Evolutionary conservation across 371 early-diverging fungal genomes (phyloP), one percentile per base, ranked within the genome.

Genomic region (Mucor velutinosus): DNA sequence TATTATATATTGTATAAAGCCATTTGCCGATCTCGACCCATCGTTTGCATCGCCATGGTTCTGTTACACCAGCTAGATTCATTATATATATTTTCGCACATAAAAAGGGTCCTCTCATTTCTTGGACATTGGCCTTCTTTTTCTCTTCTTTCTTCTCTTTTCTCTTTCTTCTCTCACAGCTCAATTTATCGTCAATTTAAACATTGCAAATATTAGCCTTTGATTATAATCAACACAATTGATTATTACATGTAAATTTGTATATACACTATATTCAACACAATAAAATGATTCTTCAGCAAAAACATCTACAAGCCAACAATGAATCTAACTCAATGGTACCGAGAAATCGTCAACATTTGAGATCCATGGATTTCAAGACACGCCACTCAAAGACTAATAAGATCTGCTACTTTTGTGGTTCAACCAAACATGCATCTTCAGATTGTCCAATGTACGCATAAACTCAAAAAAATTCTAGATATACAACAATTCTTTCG

Each of bases 381-480:
- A 25, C 14, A 39, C 45, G 56, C 56, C 56, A 56, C 56, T 56
- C 56, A 47, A 59, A 43, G 37, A 55, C 21, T 32, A 67, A 33
- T 19, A 69, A 61, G 39, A 58, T 82, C 11, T 82, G 82, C 60
- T 82, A 77, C 64, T 76, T 82, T 59, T 82, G 82, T 64, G 82
- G 82, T 15, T 82, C 82, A 59, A 74, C 71, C 33, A 79, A 73
- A 45, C 82, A 82, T 64, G 72, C 68, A 35, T 79, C 82, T 39
- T 82, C 82, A 43, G 82, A 82, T 60, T 82, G 82, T 55, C 82
- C 82, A 45, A 62, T 76, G 47, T 79, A 82, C 57, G 82, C 77
- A 76, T 81, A 73, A 75, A 27, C 49, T 32, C 23, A 37, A 56
- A 55, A 23, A 14, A 53, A 19, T n/a, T 19, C 19, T 45, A 45